Percentiles rank a stretch among this genome's conserved stretches.
phyloP scores from a whole-genome alignment of 805 yeast genomes.

The Starmerella stigmatis region DNA sequence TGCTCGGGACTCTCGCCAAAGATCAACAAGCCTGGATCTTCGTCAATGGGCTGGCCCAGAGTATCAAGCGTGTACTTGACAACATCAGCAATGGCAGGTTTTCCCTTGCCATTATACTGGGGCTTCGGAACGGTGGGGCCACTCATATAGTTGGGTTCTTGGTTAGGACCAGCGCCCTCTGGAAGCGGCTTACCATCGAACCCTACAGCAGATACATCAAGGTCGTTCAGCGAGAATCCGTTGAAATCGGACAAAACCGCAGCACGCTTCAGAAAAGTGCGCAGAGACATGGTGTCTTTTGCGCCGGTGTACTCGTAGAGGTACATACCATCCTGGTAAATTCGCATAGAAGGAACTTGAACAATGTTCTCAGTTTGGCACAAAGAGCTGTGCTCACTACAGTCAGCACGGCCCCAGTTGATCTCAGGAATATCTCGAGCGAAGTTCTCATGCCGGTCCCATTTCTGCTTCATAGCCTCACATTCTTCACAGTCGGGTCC shows the following conservation, averaged over 20 bases:
- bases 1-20: conserved; percentile 20
- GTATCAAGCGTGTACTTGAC: conserved; percentile 19
- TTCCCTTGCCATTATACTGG: neutral
- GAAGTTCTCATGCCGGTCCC: conserved; percentile 17
- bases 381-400: conserved; percentile 10
- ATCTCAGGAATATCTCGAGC: conserved; percentile 9
- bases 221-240: conserved; percentile 9
- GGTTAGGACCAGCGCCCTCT: conserved; percentile 13
- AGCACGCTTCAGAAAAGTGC: conserved; percentile 13
- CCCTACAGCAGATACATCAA: conserved; percentile 6
- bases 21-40: conserved; percentile 19
- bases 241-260: conserved; percentile 6
- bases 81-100: conserved; percentile 18
- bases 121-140: conserved; percentile 16
- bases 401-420: conserved; percentile 19
- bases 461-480: conserved; percentile 9
- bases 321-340: conserved; percentile 18
- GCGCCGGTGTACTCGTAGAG: conserved; percentile 15
- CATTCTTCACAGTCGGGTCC: conserved; percentile 13
- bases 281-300: conserved; percentile 8
- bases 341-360: conserved; percentile 15
- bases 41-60: conserved; percentile 19
- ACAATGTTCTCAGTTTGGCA: conserved; percentile 14
- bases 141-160: conserved; percentile 14
- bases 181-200: conserved; percentile 3